Evolutionary conservation across 225 moss, liverwort and hornwort species (phyloP), one percentile per base, ranked within the genome.

Genomic region (Physcomitrium patens): DNA sequence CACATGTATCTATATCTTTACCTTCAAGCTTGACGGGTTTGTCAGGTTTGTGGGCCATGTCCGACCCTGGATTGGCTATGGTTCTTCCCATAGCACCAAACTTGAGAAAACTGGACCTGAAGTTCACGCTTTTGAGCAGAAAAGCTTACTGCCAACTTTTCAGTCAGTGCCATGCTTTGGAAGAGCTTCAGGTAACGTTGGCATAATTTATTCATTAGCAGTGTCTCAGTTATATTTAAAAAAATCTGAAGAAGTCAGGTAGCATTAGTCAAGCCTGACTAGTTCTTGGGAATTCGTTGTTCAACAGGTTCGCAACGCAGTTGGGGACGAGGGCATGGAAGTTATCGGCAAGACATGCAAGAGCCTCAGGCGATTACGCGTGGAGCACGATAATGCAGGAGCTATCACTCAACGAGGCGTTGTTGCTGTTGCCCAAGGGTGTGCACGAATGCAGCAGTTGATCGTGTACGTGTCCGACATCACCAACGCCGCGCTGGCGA

Each of bases 101-200:
- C 52, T 79, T 96, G 44, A 96, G 59, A 65, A 91, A 86, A 77
- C 78, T 96, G 71, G 90, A 96, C 65, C 84, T 96, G 24, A 85
- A 84, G 67, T 92, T 78, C 70, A 78, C 86, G 16, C 74, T 82
- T 58, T 28, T 96, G 76, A 86, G 77, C 63, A 53, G 77, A 66
- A 83, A 85, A n/a, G 87, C 84, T 50, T 86, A 90, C 41, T 78
- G 83, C 60, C 73, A 84, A 62, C 81, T 96, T 81, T 82, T 96
- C 57, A 83, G 79, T 13, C 85, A 81, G 18, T 96, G 96, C 67
- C 58, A 62, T 85, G 76, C 51, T 52, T 88, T 96, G 46, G 92
- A 94, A 84, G 90, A 85, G 43, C 78, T 96, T 54, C 79, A 84
- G 93, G 95, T 85, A 63, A 37, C 31, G 31, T 37, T 37, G 4